phyloP scores from a whole-genome alignment of 108 stramenopile species.

The Cyclotella cryptica region DNA sequence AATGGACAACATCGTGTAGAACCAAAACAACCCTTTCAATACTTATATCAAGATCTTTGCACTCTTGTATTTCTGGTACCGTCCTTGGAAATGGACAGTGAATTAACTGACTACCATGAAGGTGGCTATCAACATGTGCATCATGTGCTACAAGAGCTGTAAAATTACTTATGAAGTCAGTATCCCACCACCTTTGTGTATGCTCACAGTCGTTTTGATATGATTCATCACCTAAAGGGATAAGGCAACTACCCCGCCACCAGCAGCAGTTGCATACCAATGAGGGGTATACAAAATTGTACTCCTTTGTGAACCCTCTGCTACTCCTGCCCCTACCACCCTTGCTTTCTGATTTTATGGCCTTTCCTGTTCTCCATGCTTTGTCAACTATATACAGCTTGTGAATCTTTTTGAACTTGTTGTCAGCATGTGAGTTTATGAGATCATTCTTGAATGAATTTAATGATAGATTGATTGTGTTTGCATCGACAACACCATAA shows the following conservation, averaged over 20 bases:
- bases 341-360: neutral
- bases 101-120: neutral
- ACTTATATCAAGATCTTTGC: neutral
- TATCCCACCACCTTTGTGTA: slow-evolving; percentile 16
- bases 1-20: slow-evolving; percentile 9
- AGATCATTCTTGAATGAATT: too few relatives aligned
- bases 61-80: neutral
- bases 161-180: slow-evolving; percentile 3
- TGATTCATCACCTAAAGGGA: neutral
- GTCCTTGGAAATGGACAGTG: slow-evolving; percentile 1
- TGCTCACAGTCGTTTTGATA: slow-evolving; percentile 1
- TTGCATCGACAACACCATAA: too few relatives aligned
- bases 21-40: neutral
- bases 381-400: neutral
- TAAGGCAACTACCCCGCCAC: neutral
- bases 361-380: neutral
- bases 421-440: neutral
- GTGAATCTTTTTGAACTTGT: neutral
- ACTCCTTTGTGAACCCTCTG: neutral
- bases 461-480: too few relatives aligned
- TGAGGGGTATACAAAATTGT: slow-evolving; percentile 1
- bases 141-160: slow-evolving; percentile 8
- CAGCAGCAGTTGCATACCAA: slow-evolving; percentile 1
- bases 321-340: neutral
- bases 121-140: neutral